Percentiles rank a stretch among this genome's conserved stretches.
Conservation (phyloP, 495 filamentous ascomycete species). For the Baudoinia panamericana region DNA sequence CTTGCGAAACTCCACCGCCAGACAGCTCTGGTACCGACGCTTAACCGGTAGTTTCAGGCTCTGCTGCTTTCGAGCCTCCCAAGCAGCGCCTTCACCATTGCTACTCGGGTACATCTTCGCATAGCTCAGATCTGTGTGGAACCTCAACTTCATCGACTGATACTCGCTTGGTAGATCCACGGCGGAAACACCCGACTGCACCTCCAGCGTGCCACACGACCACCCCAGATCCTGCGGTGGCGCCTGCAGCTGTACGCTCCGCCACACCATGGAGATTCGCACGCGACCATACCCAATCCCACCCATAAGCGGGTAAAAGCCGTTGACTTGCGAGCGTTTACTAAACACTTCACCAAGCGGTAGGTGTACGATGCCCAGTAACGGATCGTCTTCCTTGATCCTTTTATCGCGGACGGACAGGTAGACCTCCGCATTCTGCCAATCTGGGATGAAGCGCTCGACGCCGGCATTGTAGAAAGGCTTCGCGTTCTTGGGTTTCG, state of each 20-base stretch:
- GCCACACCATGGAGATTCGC: constrained; percentile 55
- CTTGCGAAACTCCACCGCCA: constrained; percentile 48
- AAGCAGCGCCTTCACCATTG: constrained; percentile 14
- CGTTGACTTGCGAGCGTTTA: constrained; percentile 44
- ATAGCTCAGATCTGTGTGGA: constrained; percentile 39
- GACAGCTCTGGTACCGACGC: constrained; percentile 46
- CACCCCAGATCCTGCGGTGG: constrained; percentile 45
- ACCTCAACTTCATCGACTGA: constrained; percentile 37
- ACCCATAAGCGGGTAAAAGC: constrained; percentile 43
- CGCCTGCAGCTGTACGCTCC: constrained; percentile 47
- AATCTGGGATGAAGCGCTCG: constrained; percentile 57
- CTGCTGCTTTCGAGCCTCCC: constrained; percentile 31
- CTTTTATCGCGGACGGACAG: constrained; percentile 51
- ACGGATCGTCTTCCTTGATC: constrained; percentile 50
- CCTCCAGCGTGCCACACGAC: constrained; percentile 53
- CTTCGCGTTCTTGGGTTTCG: constrained; percentile 63
- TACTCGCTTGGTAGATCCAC: constrained; percentile 33
- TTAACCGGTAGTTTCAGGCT: constrained; percentile 40
- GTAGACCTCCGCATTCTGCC: constrained; percentile 48
- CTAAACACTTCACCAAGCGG: constrained; percentile 44
- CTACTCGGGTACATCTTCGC: constrained; percentile 40
- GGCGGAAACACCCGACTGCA: constrained; percentile 30
- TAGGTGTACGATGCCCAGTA: constrained; percentile 55
- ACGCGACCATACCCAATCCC: constrained; percentile 58
- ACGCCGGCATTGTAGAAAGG: constrained; percentile 71